A percentile compares a stretch with the other conserved stretches of the same genome.
These are phyloP conservation scores for Coriaria nepalensis DNA, from an alignment of 306 rosid species.

Conservation along the genomic window DNA sequence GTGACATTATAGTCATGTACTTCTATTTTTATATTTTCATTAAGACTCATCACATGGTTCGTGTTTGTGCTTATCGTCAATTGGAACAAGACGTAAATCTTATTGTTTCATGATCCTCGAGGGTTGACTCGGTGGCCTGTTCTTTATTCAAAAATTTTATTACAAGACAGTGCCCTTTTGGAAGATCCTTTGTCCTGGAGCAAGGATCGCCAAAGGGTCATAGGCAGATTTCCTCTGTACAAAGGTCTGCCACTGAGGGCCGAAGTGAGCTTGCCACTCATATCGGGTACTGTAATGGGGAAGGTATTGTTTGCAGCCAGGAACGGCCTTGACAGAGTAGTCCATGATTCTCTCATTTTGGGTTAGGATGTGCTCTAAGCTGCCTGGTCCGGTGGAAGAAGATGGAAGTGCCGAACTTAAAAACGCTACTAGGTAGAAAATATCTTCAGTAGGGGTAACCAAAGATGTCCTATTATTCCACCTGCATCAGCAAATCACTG, in stretches of 20 bases:
- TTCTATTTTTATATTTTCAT: no score
- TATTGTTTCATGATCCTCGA: slow-evolving; percentile 1
- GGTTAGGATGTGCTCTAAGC: slow-evolving; percentile 41
- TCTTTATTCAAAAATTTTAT: neutral
- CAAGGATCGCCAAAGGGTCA: slow-evolving; percentile 81
- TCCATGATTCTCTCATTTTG: slow-evolving; percentile 58
- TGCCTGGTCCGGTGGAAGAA: slow-evolving; percentile 40
- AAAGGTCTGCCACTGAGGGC: slow-evolving; percentile 51
- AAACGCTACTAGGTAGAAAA: slow-evolving; percentile 64
- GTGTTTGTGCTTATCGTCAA: neutral
- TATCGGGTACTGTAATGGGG: slow-evolving; percentile 53
- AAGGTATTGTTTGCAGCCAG: slow-evolving; percentile 64
- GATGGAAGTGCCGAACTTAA: slow-evolving; percentile 59
- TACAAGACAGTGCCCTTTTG: slow-evolving; percentile 35
- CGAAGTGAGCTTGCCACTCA: slow-evolving; percentile 79
- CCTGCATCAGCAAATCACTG: slow-evolving; percentile 25
- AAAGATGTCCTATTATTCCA: slow-evolving; percentile 80
- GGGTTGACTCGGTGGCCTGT: slow-evolving; percentile 5
- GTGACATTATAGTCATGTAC: no score
- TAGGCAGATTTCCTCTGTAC: slow-evolving; percentile 47
- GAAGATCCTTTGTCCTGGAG: slow-evolving; percentile 85
- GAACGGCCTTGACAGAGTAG: slow-evolving; percentile 31
- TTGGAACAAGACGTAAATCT: neutral
- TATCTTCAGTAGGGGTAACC: slow-evolving; percentile 77
- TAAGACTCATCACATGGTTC: no score